phyloP scores from a whole-genome alignment of 495 filamentous ascomycete species.

The Talaromyces liani region DNA sequence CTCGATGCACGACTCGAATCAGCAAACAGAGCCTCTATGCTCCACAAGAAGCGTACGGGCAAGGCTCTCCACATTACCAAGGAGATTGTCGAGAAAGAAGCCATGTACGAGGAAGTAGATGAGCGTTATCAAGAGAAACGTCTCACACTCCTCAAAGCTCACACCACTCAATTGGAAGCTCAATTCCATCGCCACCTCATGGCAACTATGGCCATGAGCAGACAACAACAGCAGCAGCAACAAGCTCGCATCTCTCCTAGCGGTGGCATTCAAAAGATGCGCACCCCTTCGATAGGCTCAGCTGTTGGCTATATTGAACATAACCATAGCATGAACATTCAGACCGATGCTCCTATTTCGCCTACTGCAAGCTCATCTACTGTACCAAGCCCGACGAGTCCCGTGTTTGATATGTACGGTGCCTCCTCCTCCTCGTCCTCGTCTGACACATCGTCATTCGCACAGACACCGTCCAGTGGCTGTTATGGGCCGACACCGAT shows the following conservation, averaged over 20 bases:
- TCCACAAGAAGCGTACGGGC: conserved; percentile 86
- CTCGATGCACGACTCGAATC: conserved; percentile 87
- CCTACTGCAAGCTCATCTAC: background rate
- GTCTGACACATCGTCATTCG: background rate
- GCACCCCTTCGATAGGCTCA: conserved; percentile 8
- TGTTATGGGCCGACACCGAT: conserved; percentile 27
- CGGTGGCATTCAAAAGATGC: conserved; percentile 34
- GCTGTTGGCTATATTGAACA: background rate
- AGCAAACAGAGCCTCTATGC: conserved; percentile 76
- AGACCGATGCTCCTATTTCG: background rate
- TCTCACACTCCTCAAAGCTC: conserved; percentile 34
- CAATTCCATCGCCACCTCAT: conserved; percentile 35
- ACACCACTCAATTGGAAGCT: conserved; percentile 35
- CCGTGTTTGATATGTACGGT: background rate
- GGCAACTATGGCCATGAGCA: conserved; percentile 20
- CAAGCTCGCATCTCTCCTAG: conserved; percentile 13
- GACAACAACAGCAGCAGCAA: conserved; percentile 12
- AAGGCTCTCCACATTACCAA: conserved; percentile 76
- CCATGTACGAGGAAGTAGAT: conserved; percentile 97
- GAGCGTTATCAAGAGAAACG: conserved; percentile 48
- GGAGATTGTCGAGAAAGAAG: conserved; percentile 83
- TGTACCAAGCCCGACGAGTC: conserved; percentile 4
- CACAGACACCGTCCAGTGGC: conserved; percentile 5
- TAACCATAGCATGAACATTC: background rate
- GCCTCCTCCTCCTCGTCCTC: background rate